A percentile compares a stretch with the other conserved stretches of the same genome.
These are phyloP conservation scores for Lactarius deliciosus DNA, from an alignment of 768 basidiomycete genomes.

Conservation along the genomic window DNA sequence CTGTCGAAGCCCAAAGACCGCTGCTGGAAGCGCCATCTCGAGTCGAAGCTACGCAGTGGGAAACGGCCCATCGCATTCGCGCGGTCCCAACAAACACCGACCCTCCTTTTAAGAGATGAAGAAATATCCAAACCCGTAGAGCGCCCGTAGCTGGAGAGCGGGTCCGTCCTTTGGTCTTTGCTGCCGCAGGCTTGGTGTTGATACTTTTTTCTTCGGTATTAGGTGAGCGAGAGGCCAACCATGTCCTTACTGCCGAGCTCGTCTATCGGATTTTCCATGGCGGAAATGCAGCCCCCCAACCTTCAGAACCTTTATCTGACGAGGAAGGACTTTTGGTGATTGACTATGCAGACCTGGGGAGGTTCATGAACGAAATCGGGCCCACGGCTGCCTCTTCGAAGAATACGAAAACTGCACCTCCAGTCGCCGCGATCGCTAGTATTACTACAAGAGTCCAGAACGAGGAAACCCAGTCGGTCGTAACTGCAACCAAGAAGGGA, in stretches of 20 bases:
- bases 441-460: too few relatives aligned
- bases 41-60: too few relatives aligned
- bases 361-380: too few relatives aligned
- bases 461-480: too few relatives aligned
- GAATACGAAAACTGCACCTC: too few relatives aligned
- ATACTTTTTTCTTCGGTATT: conserved; percentile 9
- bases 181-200: neutral
- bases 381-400: too few relatives aligned
- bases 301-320: conserved; percentile 23
- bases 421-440: too few relatives aligned
- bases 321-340: too few relatives aligned
- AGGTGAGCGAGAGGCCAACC: conserved; percentile 52
- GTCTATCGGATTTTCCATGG: conserved; percentile 65
- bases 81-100: conserved; percentile 50
- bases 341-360: too few relatives aligned
- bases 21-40: too few relatives aligned
- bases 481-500: too few relatives aligned
- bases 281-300: conserved; percentile 14
- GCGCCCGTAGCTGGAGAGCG: conserved; percentile 41
- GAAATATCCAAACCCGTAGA: conserved; percentile 56
- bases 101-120: conserved; percentile 55
- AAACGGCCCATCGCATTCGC: conserved; percentile 54
- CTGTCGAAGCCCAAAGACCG: too few relatives aligned
- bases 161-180: conserved; percentile 39
- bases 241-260: conserved; percentile 69